Conservation (phyloP, 2,329 filamentous ascomycete species). For the Pseudogymnoascus sp. region DNA sequence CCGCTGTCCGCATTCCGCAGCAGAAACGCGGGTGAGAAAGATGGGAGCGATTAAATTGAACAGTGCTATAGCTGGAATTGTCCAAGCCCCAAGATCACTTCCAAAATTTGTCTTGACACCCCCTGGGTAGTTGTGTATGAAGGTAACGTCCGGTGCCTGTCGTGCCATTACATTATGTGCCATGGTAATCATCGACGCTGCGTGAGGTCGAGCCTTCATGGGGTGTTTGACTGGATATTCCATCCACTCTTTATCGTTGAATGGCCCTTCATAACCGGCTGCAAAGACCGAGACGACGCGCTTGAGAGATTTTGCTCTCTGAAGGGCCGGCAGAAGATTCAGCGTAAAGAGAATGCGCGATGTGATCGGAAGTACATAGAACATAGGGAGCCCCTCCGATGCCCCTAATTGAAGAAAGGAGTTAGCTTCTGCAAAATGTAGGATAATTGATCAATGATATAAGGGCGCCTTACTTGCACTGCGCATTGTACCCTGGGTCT, state of each 20-base stretch:
- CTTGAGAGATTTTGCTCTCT: constrained; percentile 36
- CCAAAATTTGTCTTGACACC: constrained; percentile 38
- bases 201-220: constrained; percentile 35
- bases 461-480: neutral
- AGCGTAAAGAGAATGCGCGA: constrained; percentile 46
- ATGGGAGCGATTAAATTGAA: neutral
- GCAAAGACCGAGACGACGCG: constrained; percentile 46
- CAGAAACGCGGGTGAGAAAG: constrained; percentile 17
- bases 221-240: constrained; percentile 31
- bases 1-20: constrained; percentile 37
- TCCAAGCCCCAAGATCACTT: constrained; percentile 32
- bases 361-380: constrained; percentile 45
- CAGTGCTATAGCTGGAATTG: neutral
- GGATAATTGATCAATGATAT: neutral
- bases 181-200: constrained; percentile 41
- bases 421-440: neutral
- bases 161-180: constrained; percentile 39
- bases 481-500: constrained; percentile 39
- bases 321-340: constrained; percentile 48
- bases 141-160: constrained; percentile 37
- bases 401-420: constrained; percentile 37
- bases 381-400: constrained; percentile 44
- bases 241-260: constrained; percentile 36
- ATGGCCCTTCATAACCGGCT: constrained; percentile 42
- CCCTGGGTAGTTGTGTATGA: constrained; percentile 42